Evolutionary conservation across 495 filamentous ascomycete genomes (phyloP).

Genomic region (Aspergillus cavernicola): DNA sequence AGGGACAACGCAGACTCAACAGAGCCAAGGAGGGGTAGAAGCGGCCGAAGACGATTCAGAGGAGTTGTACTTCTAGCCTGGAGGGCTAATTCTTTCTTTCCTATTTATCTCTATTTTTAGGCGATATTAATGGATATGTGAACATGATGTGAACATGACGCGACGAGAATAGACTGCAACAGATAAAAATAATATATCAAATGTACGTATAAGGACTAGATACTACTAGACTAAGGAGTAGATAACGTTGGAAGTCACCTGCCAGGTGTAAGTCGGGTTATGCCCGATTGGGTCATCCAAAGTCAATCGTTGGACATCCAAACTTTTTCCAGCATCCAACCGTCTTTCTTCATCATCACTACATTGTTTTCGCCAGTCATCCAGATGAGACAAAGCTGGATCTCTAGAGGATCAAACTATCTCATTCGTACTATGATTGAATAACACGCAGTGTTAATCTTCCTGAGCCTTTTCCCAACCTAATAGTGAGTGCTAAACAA

Average conservation of each 20-base stretch:
- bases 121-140: too few relatives aligned
- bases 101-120: too few relatives aligned
- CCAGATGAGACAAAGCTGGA: slow-evolving; percentile 21
- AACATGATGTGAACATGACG: too few relatives aligned
- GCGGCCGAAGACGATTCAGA: background rate
- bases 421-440: slow-evolving; percentile 34
- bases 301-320: background rate
- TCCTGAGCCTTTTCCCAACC: background rate
- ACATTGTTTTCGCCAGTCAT: background rate
- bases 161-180: too few relatives aligned
- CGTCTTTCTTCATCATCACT: too few relatives aligned
- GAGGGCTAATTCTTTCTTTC: background rate
- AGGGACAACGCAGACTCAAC: slow-evolving; percentile 18
- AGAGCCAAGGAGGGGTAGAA: too few relatives aligned
- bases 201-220: too few relatives aligned
- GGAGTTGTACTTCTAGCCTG: background rate
- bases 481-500: slow-evolving; percentile 3
- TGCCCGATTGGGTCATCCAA: background rate
- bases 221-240: too few relatives aligned
- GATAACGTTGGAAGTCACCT: too few relatives aligned
- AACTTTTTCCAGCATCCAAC: background rate
- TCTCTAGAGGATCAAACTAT: background rate
- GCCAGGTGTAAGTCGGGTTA: background rate
- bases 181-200: too few relatives aligned
- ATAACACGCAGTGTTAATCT: slow-evolving; percentile 37